Base-by-base conservation (phyloP, 345 rosid species). In the Gossypium australe region DNA sequence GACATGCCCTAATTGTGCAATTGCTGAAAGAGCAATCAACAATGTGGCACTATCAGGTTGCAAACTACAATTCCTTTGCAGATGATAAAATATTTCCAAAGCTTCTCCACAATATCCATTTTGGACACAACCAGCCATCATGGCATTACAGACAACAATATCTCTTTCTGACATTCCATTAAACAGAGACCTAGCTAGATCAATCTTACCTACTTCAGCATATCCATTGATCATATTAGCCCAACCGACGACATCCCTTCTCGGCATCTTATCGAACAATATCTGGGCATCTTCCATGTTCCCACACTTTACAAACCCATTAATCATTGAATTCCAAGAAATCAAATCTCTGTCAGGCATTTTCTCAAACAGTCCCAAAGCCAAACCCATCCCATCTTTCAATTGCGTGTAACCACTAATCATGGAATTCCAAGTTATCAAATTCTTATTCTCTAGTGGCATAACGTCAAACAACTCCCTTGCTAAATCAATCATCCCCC, bases 311-410 rank as follows among this genome's bases (percentile, higher is more conserved):
- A 87, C 84, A 70, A 82, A 87, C 14, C 91, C 93, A 78, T 85
- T 75, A 57, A 86, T 82, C 91, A 89, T 73, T 1, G 88, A 82
- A 44, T 89, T 87, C 93, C 91, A 89, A 0, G 93, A 86, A 76
- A 89, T 83, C 76, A 86, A 85, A 51, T 89, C 86, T 75, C 83
- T 86, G n/a, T 71, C 80, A 0, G 91, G 85, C 93, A 87, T 89
- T 61, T 77, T 76, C 9, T 80, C 80, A 47, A 83, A 83, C 48
- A 80, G 22, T 55, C 58, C 76, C 64, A 76, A 53, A 49, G 84
- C 86, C 9, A 65, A 22, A 22, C 11, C 75, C 78, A 83, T 64
- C 60, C 82, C 78, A 57, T 81, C 77, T 60, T 74, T 71, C 53
- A 76, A 84, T 60, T 77, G 80, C 18, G 79, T 3, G 17, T 81